These are phyloP conservation scores for Singerocomus rubriflavus DNA, from an alignment of 1,284 basidiomycete genomes.

Conservation along the genomic window DNA sequence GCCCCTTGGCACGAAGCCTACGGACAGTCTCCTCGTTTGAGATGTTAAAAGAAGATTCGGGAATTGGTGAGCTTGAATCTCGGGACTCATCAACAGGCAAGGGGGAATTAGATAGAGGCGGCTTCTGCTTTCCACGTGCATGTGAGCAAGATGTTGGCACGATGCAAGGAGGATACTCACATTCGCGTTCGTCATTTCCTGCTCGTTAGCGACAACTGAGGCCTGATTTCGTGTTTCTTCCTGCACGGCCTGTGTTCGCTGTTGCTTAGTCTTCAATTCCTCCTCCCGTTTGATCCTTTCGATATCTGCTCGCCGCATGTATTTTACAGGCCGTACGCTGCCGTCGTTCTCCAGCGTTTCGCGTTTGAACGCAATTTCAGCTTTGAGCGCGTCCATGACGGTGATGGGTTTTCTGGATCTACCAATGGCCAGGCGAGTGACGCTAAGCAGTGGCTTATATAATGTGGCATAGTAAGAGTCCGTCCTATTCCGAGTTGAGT, in stretches of 20 bases:
- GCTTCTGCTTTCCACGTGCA: constrained; percentile 48
- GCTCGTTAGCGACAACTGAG: constrained; percentile 13
- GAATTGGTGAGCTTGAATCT: constrained; percentile 48
- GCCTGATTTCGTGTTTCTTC: constrained; percentile 33
- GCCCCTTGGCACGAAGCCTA: constrained; percentile 85
- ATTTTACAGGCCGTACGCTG: constrained; percentile 63
- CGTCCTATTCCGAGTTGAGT: constrained; percentile 42
- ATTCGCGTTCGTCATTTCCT: constrained; percentile 30
- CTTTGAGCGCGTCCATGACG: constrained; percentile 80
- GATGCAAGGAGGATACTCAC: constrained; percentile 38
- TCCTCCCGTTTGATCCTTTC: constrained; percentile 71
- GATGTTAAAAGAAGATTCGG: constrained; percentile 78
- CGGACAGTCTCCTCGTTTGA: constrained; percentile 91
- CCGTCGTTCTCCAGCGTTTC: constrained; percentile 57
- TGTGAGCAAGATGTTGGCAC: constrained; percentile 33
- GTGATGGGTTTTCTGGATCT: background rate
- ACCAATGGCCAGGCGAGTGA: background rate
- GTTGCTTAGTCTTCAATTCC: constrained; percentile 52
- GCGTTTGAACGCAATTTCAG: constrained; percentile 86
- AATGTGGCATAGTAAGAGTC: constrained; percentile 18
- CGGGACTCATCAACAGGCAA: constrained; percentile 36
- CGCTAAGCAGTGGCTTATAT: constrained; percentile 24
- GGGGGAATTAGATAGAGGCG: constrained; percentile 39
- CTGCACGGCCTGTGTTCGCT: constrained; percentile 39
- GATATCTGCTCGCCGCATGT: constrained; percentile 82